Base-by-base conservation (phyloP, 78 protist species). In the Cavenderia fasciculata region DNA sequence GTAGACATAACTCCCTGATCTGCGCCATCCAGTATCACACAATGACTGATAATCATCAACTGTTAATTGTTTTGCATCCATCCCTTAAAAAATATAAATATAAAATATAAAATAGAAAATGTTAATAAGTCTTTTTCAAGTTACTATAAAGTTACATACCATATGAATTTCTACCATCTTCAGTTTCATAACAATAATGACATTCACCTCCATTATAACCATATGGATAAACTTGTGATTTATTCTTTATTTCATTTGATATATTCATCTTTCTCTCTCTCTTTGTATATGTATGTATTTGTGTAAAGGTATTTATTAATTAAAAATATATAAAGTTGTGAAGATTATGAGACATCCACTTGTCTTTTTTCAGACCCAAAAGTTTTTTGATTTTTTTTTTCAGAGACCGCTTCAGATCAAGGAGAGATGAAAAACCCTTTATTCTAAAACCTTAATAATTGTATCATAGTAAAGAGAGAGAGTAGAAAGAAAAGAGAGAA, bases 21-120 rank as follows among this genome's bases (percentile, higher is more conserved):
- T 23, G 29, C 96, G 87, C 95, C 95, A 87, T n/a, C 93, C 87
- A 0, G 66, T 46, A 29, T 94, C 93, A 34, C 69, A 74, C 16
- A 86, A 31, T 4, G n/a, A 19, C 33, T 68, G 89, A 68, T 82
- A 82, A 47, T 82, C 77, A 31, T 82, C 71, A 46, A 69, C 75
- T 41, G 89, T 82, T 2, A 66, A 43, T 16, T 66, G 76, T 6
- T 54, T 34, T 16, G 70, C 34, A 2, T 10, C 31, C 75, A 82
- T 82, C 34, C 89, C 75, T 46, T 25, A n/a, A n/a, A n/a, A n/a
- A 6, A 25, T 56, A 56, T 12, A 7, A 56, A 8, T 25, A 8
- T 56, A 19, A 56, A 56, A 7, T 56, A 56, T 56, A 11, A 56
- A 56, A 61, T 10, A 4, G 36, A 16, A 61, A 61, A 16, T 61